These are phyloP conservation scores for Camellia lanceoleosa DNA, from an alignment of 148 eudicot genomes.

Conservation along the genomic window DNA sequence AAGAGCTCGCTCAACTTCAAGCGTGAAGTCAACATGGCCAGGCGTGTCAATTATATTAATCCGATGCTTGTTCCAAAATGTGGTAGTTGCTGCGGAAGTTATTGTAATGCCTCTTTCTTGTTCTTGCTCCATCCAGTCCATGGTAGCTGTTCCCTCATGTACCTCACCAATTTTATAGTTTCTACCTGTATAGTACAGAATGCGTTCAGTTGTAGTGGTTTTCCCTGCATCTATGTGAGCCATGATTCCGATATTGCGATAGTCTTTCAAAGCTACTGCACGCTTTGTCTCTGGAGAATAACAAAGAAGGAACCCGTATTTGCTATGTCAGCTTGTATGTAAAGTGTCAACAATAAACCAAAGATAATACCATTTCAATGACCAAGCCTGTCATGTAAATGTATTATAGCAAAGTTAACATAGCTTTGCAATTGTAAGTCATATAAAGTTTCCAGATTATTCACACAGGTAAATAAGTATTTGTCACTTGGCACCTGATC, in stretches of 20 bases:
- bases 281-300: slow-evolving; percentile 57
- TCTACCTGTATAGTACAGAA: slow-evolving; percentile 88
- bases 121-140: slow-evolving; percentile 99
- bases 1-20: slow-evolving; percentile 98
- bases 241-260: slow-evolving; percentile 98
- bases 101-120: slow-evolving; percentile 99
- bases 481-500: not conserved
- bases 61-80: slow-evolving; percentile 91
- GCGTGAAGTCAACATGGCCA: slow-evolving; percentile 98
- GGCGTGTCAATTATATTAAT: slow-evolving; percentile 99
- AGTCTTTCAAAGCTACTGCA: slow-evolving; percentile 65
- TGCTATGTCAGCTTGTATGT: slow-evolving; percentile 11
- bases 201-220: slow-evolving; percentile 93
- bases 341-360: not conserved
- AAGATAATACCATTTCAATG: not conserved
- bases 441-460: not conserved
- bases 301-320: slow-evolving; percentile 4
- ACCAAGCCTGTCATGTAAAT: not conserved
- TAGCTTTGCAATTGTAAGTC: not conserved
- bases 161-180: slow-evolving; percentile 99
- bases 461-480: not conserved
- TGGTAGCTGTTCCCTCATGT: slow-evolving; percentile 97
- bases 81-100: slow-evolving; percentile 98
- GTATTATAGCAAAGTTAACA: not conserved
- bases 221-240: slow-evolving; percentile 99